Evolutionary conservation across 148 eudicot species (phyloP).

Genomic region (Camellia japonica): DNA sequence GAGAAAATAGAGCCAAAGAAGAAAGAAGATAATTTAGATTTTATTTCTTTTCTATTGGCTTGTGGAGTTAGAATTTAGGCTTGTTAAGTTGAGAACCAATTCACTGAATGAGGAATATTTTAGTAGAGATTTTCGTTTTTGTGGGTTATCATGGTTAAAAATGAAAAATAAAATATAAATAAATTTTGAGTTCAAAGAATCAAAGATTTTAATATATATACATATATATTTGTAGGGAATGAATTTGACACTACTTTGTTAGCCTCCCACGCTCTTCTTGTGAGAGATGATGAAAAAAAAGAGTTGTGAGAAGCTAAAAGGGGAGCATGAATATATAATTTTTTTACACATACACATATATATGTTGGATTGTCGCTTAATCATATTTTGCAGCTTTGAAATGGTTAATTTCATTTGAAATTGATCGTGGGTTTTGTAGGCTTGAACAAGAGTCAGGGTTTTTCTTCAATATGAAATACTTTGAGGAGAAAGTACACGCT

Average conservation of each 20-base stretch:
- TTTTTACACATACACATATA: not conserved
- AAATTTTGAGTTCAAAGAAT: too few species aligned
- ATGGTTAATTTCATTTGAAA: conserved; percentile 1
- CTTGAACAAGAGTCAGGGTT: conserved; percentile 89
- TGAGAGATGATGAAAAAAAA: too few species aligned
- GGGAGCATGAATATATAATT: too few species aligned
- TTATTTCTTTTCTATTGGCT: not conserved
- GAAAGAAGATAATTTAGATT: not conserved
- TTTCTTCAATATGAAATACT: conserved; percentile 78
- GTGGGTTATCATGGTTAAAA: not conserved
- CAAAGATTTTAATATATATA: too few species aligned
- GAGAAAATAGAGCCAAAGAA: not conserved
- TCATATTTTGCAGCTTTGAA: too few species aligned
- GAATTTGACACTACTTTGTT: too few species aligned
- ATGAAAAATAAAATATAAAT: not conserved
- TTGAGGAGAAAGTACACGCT: conserved; percentile 77
- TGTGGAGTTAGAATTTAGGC: not conserved
- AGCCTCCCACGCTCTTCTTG: too few species aligned
- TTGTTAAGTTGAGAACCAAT: not conserved
- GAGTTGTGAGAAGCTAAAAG: too few species aligned
- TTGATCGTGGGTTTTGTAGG: conserved; percentile 33
- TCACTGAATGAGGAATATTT: not conserved
- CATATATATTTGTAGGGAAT: too few species aligned
- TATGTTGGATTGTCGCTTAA: not conserved
- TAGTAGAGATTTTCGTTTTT: not conserved